These are phyloP conservation scores for Suillus plorans DNA, from an alignment of 768 basidiomycete species.

Conservation along the genomic window DNA sequence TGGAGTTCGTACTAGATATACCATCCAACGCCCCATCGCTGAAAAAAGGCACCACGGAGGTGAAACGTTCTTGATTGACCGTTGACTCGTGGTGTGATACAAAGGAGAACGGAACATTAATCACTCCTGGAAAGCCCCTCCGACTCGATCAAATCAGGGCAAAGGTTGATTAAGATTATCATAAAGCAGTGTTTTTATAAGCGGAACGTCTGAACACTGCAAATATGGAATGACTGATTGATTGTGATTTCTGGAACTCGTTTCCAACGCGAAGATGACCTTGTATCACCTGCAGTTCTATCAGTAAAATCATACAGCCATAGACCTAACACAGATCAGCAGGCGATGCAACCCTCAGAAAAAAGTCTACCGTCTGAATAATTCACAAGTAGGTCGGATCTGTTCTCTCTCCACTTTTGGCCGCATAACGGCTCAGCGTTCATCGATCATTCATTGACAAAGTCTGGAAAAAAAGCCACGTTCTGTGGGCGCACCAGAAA, in stretches of 20 bases:
- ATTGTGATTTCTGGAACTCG: neutral
- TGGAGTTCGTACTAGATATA: neutral
- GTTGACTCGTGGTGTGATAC: neutral
- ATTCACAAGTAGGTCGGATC: neutral
- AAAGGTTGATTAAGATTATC: neutral
- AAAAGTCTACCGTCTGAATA: neutral
- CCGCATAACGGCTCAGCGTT: neutral
- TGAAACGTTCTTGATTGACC: neutral
- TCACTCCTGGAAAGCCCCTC: neutral
- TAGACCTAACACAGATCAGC: neutral
- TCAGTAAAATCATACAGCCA: neutral
- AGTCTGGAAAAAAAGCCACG: neutral
- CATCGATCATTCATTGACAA: neutral
- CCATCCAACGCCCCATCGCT: conserved; percentile 9
- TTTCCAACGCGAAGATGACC: neutral
- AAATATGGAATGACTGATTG: neutral
- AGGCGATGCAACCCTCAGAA: neutral
- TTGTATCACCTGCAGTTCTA: neutral
- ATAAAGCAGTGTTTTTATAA: neutral
- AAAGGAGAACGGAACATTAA: neutral
- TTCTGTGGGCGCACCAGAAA: neutral
- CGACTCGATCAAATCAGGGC: neutral
- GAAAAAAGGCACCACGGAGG: neutral
- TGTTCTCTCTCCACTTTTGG: neutral
- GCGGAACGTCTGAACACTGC: neutral